Percentiles rank a stretch among this genome's conserved stretches.
phyloP scores from a whole-genome alignment of 2,329 filamentous ascomycete species.

The Didymella segeticola region DNA sequence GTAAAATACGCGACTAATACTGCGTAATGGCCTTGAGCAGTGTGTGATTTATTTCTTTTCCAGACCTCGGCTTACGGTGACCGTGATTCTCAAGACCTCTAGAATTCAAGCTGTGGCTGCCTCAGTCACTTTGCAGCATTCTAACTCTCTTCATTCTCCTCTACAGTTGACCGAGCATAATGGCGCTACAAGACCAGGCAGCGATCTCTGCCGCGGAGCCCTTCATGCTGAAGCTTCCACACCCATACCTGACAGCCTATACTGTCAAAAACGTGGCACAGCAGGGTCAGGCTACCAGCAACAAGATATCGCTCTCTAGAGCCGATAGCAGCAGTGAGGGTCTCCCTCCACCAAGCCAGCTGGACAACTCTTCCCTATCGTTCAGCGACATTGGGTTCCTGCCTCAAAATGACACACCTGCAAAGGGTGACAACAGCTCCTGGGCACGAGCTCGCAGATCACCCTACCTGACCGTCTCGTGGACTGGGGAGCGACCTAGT shows the following conservation, averaged over 20 bases:
- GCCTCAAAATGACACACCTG: conserved; percentile 31
- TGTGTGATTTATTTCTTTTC: conserved; percentile 11
- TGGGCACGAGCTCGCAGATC: conserved; percentile 56
- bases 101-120: conserved; percentile 16
- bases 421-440: conserved; percentile 45
- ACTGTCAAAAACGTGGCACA: conserved; percentile 33
- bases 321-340: conserved; percentile 26
- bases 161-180: conserved; percentile 10
- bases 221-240: conserved; percentile 45
- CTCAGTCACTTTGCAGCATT: conserved; percentile 12
- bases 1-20: conserved; percentile 34
- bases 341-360: conserved; percentile 29
- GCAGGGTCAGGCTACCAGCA: conserved; percentile 26
- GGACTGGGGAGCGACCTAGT: conserved; percentile 50
- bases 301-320: conserved; percentile 32
- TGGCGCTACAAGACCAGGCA: conserved; percentile 30
- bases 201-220: conserved; percentile 23
- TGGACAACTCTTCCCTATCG: conserved; percentile 37
- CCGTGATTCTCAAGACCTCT: conserved; percentile 3
- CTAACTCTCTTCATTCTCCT: conserved; percentile 8
- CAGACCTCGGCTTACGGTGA: conserved; percentile 35
- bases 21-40: conserved; percentile 27
- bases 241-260: conserved; percentile 49
- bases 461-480: conserved; percentile 52
- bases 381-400: conserved; percentile 42